Evolutionary conservation across 2,329 filamentous ascomycete genomes (phyloP).

Genomic region (Aspergillus viridinutans): DNA sequence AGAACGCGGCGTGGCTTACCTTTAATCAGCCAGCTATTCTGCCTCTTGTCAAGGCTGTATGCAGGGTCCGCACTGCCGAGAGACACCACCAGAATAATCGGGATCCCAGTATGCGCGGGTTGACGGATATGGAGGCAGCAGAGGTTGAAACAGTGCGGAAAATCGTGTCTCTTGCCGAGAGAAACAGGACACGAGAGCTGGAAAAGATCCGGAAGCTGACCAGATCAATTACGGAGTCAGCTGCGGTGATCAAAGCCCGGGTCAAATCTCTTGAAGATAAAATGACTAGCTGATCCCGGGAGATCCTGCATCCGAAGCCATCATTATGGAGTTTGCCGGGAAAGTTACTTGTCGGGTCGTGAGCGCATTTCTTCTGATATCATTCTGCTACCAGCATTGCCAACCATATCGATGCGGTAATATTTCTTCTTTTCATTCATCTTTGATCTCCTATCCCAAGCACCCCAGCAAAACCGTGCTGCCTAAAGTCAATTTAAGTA

Average conservation of each 20-base stretch:
- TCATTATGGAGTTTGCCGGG: not conserved
- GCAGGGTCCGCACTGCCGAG: conserved; percentile 13
- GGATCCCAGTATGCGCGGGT: not conserved
- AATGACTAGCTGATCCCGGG: not conserved
- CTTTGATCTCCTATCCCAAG: not conserved
- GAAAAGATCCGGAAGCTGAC: conserved; percentile 12
- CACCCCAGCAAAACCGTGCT: not conserved
- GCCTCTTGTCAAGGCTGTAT: conserved; percentile 23
- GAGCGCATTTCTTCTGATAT: not conserved
- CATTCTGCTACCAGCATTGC: not conserved
- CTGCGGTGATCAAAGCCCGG: conserved; percentile 11
- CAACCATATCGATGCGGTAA: not conserved
- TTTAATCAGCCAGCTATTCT: conserved; percentile 10
- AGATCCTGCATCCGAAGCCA: not conserved
- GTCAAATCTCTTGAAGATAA: conserved; percentile 7
- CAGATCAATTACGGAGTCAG: conserved; percentile 13
- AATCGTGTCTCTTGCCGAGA: conserved; percentile 14
- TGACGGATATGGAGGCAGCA: conserved; percentile 16
- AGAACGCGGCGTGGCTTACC: conserved; percentile 23
- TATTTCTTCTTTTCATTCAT: not conserved
- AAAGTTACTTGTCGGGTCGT: not conserved
- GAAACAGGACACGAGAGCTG: conserved; percentile 18
- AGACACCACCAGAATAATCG: conserved; percentile 11
- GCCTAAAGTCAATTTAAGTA: not conserved
- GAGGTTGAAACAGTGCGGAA: conserved; percentile 20